Evolutionary conservation across 345 rosid genomes (phyloP), one percentile per base, ranked within the genome.

Genomic region (Hibiscus tridactylites): DNA sequence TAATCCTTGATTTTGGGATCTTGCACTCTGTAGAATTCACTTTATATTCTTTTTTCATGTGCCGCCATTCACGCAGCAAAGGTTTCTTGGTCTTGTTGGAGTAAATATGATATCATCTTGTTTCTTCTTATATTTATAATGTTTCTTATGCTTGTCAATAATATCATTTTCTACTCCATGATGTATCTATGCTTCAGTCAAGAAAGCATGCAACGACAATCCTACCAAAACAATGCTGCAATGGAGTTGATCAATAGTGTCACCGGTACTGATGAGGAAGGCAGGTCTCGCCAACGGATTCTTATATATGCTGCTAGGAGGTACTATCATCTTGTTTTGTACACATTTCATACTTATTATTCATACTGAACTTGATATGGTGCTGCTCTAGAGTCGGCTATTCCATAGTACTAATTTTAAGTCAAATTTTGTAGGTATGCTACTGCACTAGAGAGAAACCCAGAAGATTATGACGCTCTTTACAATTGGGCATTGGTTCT

Each of bases 401-500:
- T 50, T 61, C 44, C 6, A 11, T 31, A 37, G 56, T 59, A 66
- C 10, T 70, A 5, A 61, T 71, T 74, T 65, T 46, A 71, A 19
- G 9, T 70, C 54, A 33, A 76, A 75, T 62, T 73, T 71, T 84
- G 74, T 80, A 92, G 99, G 90, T 92, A 95, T 79, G 98, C 98
- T 37, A 87, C 86, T 73, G 87, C 99, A 8, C 83, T 95, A 39
- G 90, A 89, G 77, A 87, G 94, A 78, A 90, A 95, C 75, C 91
- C 99, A 15, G 94, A 93, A 54, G 98, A 95, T 81, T 90, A 90
- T 82, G 99, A 95, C 80, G 97, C 99, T 15, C 74, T 95, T 16
- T 95, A 92, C 84, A 95, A 95, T 72, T 95, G 99, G 99, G 99
- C 97, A 42, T 84, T 95, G 87, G 93, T 95, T 82, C 97, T 95